Evolutionary conservation across 257 asterid species (phyloP).

Genomic region (Solanum pennellii): DNA sequence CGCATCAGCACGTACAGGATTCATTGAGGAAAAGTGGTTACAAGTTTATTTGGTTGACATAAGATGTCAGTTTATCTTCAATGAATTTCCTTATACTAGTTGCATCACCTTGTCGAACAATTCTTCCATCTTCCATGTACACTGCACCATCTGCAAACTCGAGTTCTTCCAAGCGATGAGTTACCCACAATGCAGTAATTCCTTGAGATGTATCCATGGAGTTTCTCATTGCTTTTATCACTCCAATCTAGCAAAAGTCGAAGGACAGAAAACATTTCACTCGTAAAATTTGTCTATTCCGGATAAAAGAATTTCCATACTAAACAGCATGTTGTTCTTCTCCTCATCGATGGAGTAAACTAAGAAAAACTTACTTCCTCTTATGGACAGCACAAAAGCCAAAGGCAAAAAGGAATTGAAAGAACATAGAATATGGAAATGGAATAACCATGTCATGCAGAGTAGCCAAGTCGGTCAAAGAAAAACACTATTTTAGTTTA

Average conservation of each 20-base stretch:
- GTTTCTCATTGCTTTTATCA: constrained; percentile 65
- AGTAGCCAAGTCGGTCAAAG: background rate
- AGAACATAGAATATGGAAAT: background rate
- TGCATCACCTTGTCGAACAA: constrained; percentile 52
- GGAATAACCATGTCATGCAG: background rate
- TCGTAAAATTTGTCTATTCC: background rate
- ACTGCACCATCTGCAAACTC: constrained; percentile 84
- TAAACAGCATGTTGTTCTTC: background rate
- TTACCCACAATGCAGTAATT: constrained; percentile 89
- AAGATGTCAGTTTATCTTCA: constrained; percentile 43
- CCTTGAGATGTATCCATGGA: constrained; percentile 46
- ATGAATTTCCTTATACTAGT: constrained; percentile 43
- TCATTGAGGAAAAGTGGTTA: background rate
- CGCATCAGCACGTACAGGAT: background rate
- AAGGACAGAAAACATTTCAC: background rate
- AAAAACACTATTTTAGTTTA: background rate
- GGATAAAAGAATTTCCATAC: background rate
- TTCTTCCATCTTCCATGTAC: constrained; percentile 80
- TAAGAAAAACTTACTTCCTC: background rate
- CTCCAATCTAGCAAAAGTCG: constrained; percentile 47
- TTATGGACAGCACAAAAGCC: background rate
- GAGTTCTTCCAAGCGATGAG: constrained; percentile 89
- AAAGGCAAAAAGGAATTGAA: background rate
- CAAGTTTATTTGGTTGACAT: constrained; percentile 31
- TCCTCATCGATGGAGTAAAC: background rate